Percentiles rank a stretch among this genome's conserved stretches.
phyloP scores from a whole-genome alignment of 345 rosid species.

The Passiflora organensis region DNA sequence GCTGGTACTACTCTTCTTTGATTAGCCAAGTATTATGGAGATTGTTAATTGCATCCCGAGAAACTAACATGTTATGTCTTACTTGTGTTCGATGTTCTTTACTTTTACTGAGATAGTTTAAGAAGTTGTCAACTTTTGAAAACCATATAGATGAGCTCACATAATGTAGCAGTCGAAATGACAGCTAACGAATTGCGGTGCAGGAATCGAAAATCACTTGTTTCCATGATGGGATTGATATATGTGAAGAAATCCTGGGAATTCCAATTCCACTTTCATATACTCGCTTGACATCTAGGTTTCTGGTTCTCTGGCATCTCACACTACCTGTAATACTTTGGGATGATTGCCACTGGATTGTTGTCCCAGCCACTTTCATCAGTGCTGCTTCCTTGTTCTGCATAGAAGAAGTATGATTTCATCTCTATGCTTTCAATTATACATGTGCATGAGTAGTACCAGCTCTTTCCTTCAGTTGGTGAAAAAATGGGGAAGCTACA shows the following conservation, averaged over 20 bases:
- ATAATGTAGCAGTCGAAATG: too few relatives aligned
- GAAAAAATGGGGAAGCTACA: too few relatives aligned
- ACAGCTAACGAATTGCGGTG: not conserved
- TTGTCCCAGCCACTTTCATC: slow-evolving; percentile 90
- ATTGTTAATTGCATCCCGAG: too few relatives aligned
- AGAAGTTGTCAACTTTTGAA: not conserved
- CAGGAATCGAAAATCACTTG: slow-evolving; percentile 74
- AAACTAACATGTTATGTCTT: too few relatives aligned
- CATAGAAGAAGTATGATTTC: slow-evolving; percentile 76
- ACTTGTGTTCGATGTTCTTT: too few relatives aligned
- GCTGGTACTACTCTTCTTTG: slow-evolving; percentile 50
- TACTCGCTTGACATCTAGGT: slow-evolving; percentile 89
- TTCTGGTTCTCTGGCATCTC: slow-evolving; percentile 93
- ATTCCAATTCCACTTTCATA: slow-evolving; percentile 89
- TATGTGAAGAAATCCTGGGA: slow-evolving; percentile 80
- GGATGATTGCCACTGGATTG: slow-evolving; percentile 99
- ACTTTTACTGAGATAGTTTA: too few relatives aligned
- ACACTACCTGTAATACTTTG: slow-evolving; percentile 91
- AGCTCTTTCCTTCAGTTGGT: too few relatives aligned
- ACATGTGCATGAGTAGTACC: too few relatives aligned
- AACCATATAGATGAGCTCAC: not conserved
- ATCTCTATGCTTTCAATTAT: not conserved
- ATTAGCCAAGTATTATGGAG: slow-evolving; percentile 1
- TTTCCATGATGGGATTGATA: slow-evolving; percentile 81
- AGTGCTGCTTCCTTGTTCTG: slow-evolving; percentile 96